These are phyloP conservation scores for Rubroboletus satanas DNA, from an alignment of 768 basidiomycete species.

Conservation along the genomic window DNA sequence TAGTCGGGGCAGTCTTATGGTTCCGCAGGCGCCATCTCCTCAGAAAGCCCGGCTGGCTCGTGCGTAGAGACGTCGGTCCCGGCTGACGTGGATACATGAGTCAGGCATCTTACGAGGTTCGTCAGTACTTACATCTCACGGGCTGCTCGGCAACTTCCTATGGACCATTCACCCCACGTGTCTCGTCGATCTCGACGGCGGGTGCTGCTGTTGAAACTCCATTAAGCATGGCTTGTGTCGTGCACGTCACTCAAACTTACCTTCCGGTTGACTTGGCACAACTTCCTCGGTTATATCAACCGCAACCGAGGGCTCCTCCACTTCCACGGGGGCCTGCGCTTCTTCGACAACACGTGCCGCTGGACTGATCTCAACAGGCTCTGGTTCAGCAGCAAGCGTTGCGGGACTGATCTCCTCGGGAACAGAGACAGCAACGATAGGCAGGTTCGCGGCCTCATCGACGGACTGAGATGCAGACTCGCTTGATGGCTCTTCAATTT, in stretches of 20 bases:
- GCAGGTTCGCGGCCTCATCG: background rate
- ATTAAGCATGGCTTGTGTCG: background rate
- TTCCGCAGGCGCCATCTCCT: conserved; percentile 3
- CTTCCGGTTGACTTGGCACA: background rate
- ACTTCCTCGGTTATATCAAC: background rate
- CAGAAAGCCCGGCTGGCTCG: background rate
- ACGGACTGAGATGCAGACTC: conserved; percentile 9
- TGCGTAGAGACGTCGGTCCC: background rate
- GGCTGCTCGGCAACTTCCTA: background rate
- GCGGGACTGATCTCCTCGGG: background rate
- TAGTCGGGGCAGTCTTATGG: background rate
- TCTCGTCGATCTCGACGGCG: background rate
- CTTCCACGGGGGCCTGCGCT: background rate
- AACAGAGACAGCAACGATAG: background rate
- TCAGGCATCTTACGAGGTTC: background rate
- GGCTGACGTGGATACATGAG: conserved; percentile 3
- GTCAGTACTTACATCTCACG: conserved; percentile 10
- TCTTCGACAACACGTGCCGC: background rate
- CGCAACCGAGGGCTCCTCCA: background rate
- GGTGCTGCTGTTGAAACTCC: background rate
- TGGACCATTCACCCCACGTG: background rate
- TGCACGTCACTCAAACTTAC: background rate
- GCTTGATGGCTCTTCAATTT: background rate
- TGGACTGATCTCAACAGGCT: background rate
- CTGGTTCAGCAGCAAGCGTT: background rate